Base-by-base conservation (phyloP, 2,329 filamentous ascomycete genomes). In the Colletotrichum sublineola region DNA sequence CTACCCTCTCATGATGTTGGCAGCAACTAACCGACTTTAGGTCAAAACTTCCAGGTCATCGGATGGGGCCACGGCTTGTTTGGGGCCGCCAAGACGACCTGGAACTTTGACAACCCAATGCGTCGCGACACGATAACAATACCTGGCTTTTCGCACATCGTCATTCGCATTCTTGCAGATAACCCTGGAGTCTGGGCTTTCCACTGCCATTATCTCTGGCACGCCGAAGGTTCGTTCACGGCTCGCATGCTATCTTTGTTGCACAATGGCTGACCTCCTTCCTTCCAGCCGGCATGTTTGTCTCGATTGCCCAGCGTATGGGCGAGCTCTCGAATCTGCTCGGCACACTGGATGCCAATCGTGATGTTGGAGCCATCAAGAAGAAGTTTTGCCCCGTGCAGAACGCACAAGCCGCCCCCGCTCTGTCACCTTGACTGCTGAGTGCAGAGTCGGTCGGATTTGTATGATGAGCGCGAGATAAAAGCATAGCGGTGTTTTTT, bases 161-260 rank as follows among this genome's bases (percentile, higher is more conserved):
- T 88, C 11, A 78, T 91, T 8, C 81, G 88, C 64, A 84, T 90
- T 12, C 81, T 87, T 1, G 83, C 88, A 0, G 88, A 90, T 73
- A 90, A 90, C 75, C 85, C 88, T 0, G 89, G 89, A 1, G 75
- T 88, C 0, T 90, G 88, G 88, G 83, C 86, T 0, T 84, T 90
- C 42, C 88, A 90, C 76, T 90, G 88, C 74, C 88, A 90, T 74
- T 85, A 89, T 68, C 81, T 83, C 0, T 91, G 89, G 89, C 89
- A 91, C 75, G 82, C 84, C 0, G 88, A 89, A 63, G 71, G 71
- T 68, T 14, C 1, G 67, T 71, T 14, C 3, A n/a, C n/a, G 18
- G 2, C 29, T 29, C 31, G 15, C 33, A 40, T 33, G 24, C 5
- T n/a, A 36, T 31, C 2, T 5, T 24, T 20, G 7, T n/a, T n/a